Evolutionary conservation across 805 yeast species (phyloP).

Genomic region (Wickerhamomyces xylosicus): DNA sequence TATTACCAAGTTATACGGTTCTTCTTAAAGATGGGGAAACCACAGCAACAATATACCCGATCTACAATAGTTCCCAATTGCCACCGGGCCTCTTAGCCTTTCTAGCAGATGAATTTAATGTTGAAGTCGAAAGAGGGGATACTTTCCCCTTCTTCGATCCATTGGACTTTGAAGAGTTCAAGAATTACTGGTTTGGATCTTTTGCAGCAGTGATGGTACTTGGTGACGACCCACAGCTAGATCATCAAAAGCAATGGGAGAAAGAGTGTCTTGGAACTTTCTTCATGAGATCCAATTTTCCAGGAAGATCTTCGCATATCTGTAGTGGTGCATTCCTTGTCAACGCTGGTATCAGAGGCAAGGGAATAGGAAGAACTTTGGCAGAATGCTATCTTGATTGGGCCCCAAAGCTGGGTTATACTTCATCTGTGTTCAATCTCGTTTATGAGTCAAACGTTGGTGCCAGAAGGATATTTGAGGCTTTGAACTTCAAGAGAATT

Average conservation of each 20-base stretch:
- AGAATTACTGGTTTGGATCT: constrained; percentile 78
- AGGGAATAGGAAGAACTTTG: constrained; percentile 81
- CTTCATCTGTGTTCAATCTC: constrained; percentile 72
- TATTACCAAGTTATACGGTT: constrained; percentile 56
- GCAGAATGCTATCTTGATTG: constrained; percentile 80
- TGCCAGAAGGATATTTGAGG: constrained; percentile 70
- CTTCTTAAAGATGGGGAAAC: constrained; percentile 82
- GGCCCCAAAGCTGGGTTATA: constrained; percentile 86
- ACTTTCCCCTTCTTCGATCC: constrained; percentile 82
- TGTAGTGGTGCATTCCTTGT: constrained; percentile 85
- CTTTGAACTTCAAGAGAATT: constrained; percentile 62
- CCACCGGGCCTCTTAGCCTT: constrained; percentile 77
- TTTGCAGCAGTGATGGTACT: constrained; percentile 69
- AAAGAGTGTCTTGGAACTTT: constrained; percentile 87
- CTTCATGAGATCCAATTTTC: constrained; percentile 77
- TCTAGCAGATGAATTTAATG: constrained; percentile 83
- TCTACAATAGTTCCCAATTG: constrained; percentile 51
- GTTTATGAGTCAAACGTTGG: constrained; percentile 85
- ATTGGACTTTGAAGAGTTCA: constrained; percentile 65
- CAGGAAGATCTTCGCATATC: constrained; percentile 90
- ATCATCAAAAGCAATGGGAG: constrained; percentile 68
- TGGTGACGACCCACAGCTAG: constrained; percentile 58
- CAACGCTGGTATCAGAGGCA: constrained; percentile 85
- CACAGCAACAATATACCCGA: constrained; percentile 87
- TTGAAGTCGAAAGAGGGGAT: constrained; percentile 85